Evolutionary conservation across 352 stramenopile genomes (phyloP).

Genomic region (Globisporangium lucens): DNA sequence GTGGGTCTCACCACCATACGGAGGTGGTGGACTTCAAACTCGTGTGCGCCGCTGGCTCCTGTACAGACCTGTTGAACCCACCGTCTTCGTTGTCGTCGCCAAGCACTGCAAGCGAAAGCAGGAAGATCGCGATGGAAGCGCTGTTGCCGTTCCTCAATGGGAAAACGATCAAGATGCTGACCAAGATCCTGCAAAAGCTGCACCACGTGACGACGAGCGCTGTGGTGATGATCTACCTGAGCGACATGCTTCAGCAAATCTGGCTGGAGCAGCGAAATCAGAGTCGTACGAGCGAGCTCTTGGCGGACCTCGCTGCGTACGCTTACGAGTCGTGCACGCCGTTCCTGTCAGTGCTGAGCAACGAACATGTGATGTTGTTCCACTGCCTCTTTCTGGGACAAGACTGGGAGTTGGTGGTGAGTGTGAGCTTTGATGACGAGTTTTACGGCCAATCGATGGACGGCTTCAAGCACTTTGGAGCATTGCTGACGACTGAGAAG

Average conservation of each 20-base stretch:
- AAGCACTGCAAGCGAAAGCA: slow-evolving; percentile 5
- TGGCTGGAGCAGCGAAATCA: slow-evolving; percentile 30
- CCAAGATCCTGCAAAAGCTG: slow-evolving; percentile 71
- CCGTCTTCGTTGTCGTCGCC: neutral
- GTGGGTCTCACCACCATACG: neutral
- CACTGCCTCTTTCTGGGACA: slow-evolving; percentile 41
- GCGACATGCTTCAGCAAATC: slow-evolving; percentile 37
- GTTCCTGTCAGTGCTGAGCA: slow-evolving; percentile 58
- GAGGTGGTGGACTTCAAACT: slow-evolving; percentile 51
- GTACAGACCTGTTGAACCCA: slow-evolving; percentile 31
- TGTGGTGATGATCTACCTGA: slow-evolving; percentile 70
- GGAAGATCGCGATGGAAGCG: slow-evolving; percentile 37
- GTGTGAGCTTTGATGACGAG: slow-evolving; percentile 22
- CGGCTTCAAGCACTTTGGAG: slow-evolving; percentile 33
- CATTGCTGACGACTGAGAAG: slow-evolving; percentile 40
- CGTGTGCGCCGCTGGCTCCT: slow-evolving; percentile 37
- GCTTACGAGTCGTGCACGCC: slow-evolving; percentile 70
- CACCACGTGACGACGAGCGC: slow-evolving; percentile 53
- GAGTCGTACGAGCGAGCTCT: slow-evolving; percentile 8
- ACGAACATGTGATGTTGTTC: slow-evolving; percentile 69
- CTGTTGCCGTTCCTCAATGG: slow-evolving; percentile 47
- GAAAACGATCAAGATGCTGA: slow-evolving; percentile 68
- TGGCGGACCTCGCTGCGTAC: slow-evolving; percentile 46
- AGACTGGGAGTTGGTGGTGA: slow-evolving; percentile 8
- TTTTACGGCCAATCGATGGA: slow-evolving; percentile 53